Base-by-base conservation (phyloP, 805 yeast genomes). In the Suhomyces xylopsoci region DNA sequence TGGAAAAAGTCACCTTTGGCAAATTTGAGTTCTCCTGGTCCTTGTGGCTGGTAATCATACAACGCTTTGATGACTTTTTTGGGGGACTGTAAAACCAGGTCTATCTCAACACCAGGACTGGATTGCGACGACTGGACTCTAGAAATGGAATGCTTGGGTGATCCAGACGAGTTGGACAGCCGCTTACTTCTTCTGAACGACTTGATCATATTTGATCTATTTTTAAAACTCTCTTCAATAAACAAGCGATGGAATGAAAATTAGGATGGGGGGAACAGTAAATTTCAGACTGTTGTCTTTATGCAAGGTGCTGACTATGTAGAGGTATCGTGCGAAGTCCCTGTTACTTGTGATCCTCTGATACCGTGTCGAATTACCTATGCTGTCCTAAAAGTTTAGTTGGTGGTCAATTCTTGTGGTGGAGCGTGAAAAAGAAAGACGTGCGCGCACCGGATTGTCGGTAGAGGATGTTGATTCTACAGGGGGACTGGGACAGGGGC, bases 1-100 rank as follows among this genome's bases (percentile, higher is more conserved):
- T 90, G 90, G 71, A 92, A 90, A 65, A 91, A 92, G 64, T 93
- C 97, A 38, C 97, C 97, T 59, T 84, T 82, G 43, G 70, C 63
- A 66, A 94, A 93, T 28, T 83, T 78, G 34, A 93, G 77, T 66
- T 93, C 97, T 20, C 89, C 90, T 1, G 89, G 84, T 12, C 88
- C 86, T 60, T 86, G 92, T 0, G 96, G 87, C 43, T 74, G 74
- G 69, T 92, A 92, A 63, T 86, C 87, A 61, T 82, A 84, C 15
- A 86, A 71, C 0, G 98, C 97, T 56, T 84, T 85, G 54, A 94
- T 90, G 45, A 90, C 96, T 63, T 87, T 87, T 55, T 83, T 86
- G 4, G 97, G 96, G 3, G 89, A 81, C 55, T 75, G 67, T 25
- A 73, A 62, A 24, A 64, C 58, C 6, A 57, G 52, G 28, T 58